Conservation (phyloP, 2,329 filamentous ascomycete genomes). For the Ophidiomyces ophidiicola region DNA sequence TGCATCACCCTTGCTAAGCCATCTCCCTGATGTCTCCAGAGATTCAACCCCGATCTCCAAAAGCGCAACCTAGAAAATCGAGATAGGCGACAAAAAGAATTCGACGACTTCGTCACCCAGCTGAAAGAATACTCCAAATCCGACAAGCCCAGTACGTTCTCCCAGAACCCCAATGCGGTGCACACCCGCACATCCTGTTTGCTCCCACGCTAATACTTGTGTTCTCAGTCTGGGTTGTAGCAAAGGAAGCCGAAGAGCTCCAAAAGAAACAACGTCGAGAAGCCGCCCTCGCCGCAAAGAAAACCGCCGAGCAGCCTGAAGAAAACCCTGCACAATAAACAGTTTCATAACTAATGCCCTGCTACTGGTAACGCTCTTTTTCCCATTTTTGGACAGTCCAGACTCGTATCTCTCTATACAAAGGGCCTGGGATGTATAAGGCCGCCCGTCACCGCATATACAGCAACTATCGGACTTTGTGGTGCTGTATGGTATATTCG, state of each 20-base stretch:
- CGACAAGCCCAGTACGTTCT: constrained; percentile 65
- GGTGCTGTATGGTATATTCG: too few relatives aligned
- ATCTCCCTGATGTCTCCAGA: constrained; percentile 32
- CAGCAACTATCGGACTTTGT: too few relatives aligned
- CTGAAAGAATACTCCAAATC: constrained; percentile 85
- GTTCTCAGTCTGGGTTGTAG: constrained; percentile 26
- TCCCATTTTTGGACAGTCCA: too few relatives aligned
- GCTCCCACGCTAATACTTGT: background rate
- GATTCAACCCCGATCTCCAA: constrained; percentile 91
- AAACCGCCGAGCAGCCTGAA: background rate
- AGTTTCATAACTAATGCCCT: too few relatives aligned
- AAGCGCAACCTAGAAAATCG: constrained; percentile 72
- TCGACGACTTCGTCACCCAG: constrained; percentile 71
- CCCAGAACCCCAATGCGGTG: too few relatives aligned
- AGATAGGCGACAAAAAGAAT: constrained; percentile 65
- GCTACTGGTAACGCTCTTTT: too few relatives aligned
- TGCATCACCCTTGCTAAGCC: constrained; percentile 1
- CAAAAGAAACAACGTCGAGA: constrained; percentile 22
- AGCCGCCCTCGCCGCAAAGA: constrained; percentile 14
- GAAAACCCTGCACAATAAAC: constrained; percentile 5
- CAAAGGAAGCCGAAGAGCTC: constrained; percentile 27
- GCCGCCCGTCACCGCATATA: too few relatives aligned
- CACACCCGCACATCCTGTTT: background rate
- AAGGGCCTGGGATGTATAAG: too few relatives aligned
- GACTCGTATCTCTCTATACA: too few relatives aligned